These are phyloP conservation scores for Thermothelomyces thermophilus DNA, from an alignment of 2,329 filamentous ascomycete species.

Conservation along the genomic window DNA sequence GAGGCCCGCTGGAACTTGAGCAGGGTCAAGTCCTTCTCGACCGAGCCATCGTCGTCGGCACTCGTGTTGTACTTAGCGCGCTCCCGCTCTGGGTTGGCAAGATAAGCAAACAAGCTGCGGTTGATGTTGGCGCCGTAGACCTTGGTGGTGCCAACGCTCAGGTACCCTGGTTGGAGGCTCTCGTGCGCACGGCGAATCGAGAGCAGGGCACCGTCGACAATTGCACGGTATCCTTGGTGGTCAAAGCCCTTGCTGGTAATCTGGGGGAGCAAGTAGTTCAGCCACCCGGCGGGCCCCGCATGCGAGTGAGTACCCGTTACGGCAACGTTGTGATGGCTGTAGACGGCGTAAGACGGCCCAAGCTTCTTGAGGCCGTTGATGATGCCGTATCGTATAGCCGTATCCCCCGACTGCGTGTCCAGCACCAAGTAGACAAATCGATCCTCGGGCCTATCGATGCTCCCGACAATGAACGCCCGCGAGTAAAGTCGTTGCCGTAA, in stretches of 20 bases:
- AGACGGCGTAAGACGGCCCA: conserved; percentile 66
- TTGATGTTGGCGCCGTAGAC: conserved; percentile 79
- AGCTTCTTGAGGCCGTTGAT: conserved; percentile 63
- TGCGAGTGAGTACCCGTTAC: conserved; percentile 92
- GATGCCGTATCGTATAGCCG: conserved; percentile 81
- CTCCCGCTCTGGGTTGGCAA: conserved; percentile 75
- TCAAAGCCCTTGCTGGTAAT: conserved; percentile 83
- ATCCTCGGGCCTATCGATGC: conserved; percentile 57
- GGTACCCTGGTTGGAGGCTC: conserved; percentile 55
- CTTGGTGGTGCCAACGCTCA: conserved; percentile 63
- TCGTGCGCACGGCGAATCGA: conserved; percentile 79
- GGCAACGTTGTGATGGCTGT: conserved; percentile 74
- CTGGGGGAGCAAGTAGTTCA: conserved; percentile 90
- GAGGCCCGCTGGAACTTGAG: conserved; percentile 69
- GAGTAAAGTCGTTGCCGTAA: conserved; percentile 84
- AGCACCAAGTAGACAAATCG: conserved; percentile 83
- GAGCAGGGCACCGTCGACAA: conserved; percentile 76
- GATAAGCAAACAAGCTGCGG: conserved; percentile 79
- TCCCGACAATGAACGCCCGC: conserved; percentile 79
- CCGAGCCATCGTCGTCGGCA: conserved; percentile 46
- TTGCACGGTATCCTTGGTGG: conserved; percentile 78
- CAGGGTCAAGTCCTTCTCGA: conserved; percentile 70
- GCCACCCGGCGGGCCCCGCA: conserved; percentile 83
- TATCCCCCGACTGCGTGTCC: conserved; percentile 83
- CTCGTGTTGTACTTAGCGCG: conserved; percentile 57